phyloP scores from a whole-genome alignment of 2,329 filamentous ascomycete species.

The Exophiala spinifera region DNA sequence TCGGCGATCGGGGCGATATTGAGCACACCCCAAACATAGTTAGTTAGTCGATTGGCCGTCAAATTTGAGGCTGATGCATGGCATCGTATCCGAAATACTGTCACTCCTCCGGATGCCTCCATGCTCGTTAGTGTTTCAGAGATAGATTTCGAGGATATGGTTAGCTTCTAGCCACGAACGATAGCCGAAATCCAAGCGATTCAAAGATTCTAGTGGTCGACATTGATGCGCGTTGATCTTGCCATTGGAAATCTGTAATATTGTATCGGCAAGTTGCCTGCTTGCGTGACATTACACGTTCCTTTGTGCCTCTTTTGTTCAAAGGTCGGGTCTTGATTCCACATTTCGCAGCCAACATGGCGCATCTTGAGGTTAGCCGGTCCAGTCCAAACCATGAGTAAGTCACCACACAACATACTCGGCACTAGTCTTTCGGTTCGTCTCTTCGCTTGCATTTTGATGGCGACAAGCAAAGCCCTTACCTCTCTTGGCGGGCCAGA shows the following conservation, averaged over 20 bases:
- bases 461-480: not conserved
- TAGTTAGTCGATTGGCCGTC: conserved; percentile 52
- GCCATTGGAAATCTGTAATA: conserved; percentile 29
- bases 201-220: conserved; percentile 69
- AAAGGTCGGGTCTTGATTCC: conserved; percentile 49
- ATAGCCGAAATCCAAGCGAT: conserved; percentile 64
- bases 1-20: conserved; percentile 54
- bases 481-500: no score
- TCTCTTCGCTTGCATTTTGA: not conserved
- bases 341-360: conserved; percentile 48
- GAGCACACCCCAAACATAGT: conserved; percentile 44
- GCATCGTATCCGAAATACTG: conserved; percentile 60
- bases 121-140: conserved; percentile 41
- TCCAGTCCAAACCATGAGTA: conserved; percentile 51
- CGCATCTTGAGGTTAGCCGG: conserved; percentile 48
- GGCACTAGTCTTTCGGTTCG: not conserved
- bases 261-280: no score
- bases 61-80: conserved; percentile 57
- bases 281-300: not conserved
- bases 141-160: conserved; percentile 61
- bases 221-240: conserved; percentile 58
- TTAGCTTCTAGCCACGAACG: conserved; percentile 63
- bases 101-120: not conserved
- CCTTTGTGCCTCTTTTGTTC: conserved; percentile 38
- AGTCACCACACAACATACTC: not conserved